These are phyloP conservation scores for Camillea tinctor DNA, from an alignment of 2,329 filamentous ascomycete genomes.

Conservation along the genomic window DNA sequence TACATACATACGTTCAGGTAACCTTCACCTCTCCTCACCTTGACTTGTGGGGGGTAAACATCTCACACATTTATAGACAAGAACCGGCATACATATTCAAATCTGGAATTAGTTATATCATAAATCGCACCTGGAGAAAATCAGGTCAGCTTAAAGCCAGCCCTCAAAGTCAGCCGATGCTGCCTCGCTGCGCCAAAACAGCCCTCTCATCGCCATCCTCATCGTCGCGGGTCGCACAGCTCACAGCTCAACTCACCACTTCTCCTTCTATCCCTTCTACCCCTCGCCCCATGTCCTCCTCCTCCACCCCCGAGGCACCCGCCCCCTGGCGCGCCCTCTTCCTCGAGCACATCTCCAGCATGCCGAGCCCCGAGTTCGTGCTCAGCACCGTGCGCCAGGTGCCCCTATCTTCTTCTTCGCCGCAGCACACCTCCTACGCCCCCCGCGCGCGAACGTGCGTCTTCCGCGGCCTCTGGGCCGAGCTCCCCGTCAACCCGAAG, in stretches of 20 bases:
- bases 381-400: constrained; percentile 50
- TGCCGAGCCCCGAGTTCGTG: constrained; percentile 49
- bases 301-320: constrained; percentile 15
- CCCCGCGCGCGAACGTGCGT: constrained; percentile 76
- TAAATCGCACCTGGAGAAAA: too few relatives aligned
- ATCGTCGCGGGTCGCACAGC: constrained; percentile 16
- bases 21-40: background rate
- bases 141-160: too few relatives aligned
- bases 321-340: constrained; percentile 56
- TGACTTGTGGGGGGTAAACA: too few relatives aligned
- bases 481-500: constrained; percentile 67
- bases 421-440: constrained; percentile 41
- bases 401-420: constrained; percentile 8
- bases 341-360: constrained; percentile 47
- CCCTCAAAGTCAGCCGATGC: too few relatives aligned
- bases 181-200: constrained; percentile 5
- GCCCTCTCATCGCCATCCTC: constrained; percentile 6
- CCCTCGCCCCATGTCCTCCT: too few relatives aligned
- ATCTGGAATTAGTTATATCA: too few relatives aligned
- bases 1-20: background rate
- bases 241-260: constrained; percentile 15
- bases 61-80: too few relatives aligned
- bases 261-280: background rate
- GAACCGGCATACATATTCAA: too few relatives aligned
- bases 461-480: constrained; percentile 80